These are phyloP conservation scores for Gossypium raimondii DNA, from an alignment of 345 rosid genomes.

Conservation along the genomic window DNA sequence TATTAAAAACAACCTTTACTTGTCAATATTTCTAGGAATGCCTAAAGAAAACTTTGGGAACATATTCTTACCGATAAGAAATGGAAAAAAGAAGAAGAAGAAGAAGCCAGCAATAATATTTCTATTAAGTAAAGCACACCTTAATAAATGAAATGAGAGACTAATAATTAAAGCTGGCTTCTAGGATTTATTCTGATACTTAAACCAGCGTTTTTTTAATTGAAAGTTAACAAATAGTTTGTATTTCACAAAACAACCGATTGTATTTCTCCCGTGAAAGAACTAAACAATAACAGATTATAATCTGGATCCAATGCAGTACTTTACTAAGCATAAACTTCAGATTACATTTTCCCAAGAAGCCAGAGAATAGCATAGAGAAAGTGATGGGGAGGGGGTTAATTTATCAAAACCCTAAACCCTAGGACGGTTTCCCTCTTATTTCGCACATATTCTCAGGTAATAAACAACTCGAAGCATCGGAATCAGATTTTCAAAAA, in stretches of 20 bases:
- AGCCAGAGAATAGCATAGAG: not conserved
- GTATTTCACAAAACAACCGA: not conserved
- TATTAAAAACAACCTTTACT: not conserved
- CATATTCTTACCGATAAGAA: no score
- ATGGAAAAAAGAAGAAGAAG: no score
- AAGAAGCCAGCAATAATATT: not conserved
- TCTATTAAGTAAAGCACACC: not conserved
- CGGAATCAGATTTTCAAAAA: not conserved
- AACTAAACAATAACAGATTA: not conserved
- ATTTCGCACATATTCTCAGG: not conserved
- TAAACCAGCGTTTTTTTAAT: no score
- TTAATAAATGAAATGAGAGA: not conserved
- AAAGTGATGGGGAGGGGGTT: not conserved
- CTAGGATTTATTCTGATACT: not conserved
- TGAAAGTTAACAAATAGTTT: not conserved
- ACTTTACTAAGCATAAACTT: not conserved
- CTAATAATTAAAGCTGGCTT: not conserved
- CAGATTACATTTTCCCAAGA: not conserved
- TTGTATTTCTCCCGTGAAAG: not conserved
- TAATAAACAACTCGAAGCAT: not conserved
- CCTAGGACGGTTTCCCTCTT: not conserved
- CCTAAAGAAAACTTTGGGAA: not conserved
- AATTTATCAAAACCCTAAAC: conserved; percentile 5
- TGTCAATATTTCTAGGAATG: not conserved
- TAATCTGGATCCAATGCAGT: not conserved